Evolutionary conservation across 2,329 filamentous ascomycete genomes (phyloP).

Genomic region (Paramyrothecium roridum): DNA sequence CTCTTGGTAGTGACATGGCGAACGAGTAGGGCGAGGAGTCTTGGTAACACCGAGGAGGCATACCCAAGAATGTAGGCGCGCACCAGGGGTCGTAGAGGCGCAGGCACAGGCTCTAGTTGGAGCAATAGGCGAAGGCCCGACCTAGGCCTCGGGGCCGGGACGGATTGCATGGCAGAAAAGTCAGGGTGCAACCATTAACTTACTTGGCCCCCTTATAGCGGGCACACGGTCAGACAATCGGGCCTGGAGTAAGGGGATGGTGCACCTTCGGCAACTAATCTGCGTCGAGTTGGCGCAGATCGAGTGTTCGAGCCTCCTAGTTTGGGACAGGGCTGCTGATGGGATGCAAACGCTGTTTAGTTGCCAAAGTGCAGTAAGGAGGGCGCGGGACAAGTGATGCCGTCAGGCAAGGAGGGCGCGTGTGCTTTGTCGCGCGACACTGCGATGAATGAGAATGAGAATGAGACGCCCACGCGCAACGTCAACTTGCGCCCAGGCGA

Average conservation of each 20-base stretch:
- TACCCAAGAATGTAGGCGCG: slow-evolving; percentile 61
- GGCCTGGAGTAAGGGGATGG: too few relatives aligned
- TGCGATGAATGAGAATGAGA: too few relatives aligned
- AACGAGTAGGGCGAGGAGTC: slow-evolving; percentile 52
- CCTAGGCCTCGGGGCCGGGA: background rate
- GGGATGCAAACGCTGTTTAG: background rate
- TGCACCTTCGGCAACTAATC: too few relatives aligned
- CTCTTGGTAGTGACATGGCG: slow-evolving; percentile 40
- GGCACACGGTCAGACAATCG: background rate
- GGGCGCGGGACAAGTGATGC: background rate
- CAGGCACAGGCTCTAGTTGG: slow-evolving; percentile 36
- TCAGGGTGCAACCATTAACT: background rate
- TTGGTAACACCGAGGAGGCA: slow-evolving; percentile 54
- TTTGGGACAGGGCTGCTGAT: background rate
- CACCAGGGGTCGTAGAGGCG: slow-evolving; percentile 50
- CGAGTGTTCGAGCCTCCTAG: background rate
- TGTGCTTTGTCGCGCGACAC: background rate
- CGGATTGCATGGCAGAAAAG: background rate
- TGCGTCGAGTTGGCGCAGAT: too few relatives aligned
- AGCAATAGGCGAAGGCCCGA: background rate
- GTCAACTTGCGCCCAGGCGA: too few relatives aligned
- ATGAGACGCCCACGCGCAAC: too few relatives aligned
- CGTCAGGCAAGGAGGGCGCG: background rate
- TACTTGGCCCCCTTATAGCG: background rate
- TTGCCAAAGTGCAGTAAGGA: background rate